Conservation (phyloP, 805 yeast genomes). For the Tetrapisispora namnaoensis region DNA sequence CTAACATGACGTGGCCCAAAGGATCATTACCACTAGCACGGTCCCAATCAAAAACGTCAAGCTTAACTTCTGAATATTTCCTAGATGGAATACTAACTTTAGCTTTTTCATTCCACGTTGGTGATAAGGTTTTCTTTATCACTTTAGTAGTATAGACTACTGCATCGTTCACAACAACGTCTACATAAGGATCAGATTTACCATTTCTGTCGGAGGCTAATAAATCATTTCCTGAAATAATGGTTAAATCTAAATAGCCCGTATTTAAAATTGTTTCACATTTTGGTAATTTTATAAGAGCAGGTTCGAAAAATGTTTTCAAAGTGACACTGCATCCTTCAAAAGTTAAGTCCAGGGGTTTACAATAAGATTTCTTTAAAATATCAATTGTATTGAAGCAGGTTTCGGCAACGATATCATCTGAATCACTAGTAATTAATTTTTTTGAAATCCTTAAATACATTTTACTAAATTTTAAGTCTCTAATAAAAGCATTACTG, state of each 20-base stretch:
- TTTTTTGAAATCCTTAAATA: constrained; percentile 49
- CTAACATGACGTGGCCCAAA: constrained; percentile 44
- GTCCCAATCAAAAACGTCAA: constrained; percentile 68
- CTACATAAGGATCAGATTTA: constrained; percentile 62
- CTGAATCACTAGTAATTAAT: constrained; percentile 36
- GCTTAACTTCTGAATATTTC: constrained; percentile 38
- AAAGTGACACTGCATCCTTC: constrained; percentile 35
- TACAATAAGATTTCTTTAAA: constrained; percentile 38
- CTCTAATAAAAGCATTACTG: constrained; percentile 59
- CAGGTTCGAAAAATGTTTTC: constrained; percentile 53
- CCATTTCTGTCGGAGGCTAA: constrained; percentile 61
- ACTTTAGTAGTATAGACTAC: constrained; percentile 49
- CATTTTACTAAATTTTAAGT: constrained; percentile 50
- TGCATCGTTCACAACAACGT: constrained; percentile 43
- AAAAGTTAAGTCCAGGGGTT: constrained; percentile 39
- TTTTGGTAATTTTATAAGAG: constrained; percentile 42
- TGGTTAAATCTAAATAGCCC: constrained; percentile 48
- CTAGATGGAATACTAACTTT: constrained; percentile 56
- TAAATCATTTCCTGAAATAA: constrained; percentile 46
- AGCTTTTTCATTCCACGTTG: constrained; percentile 65
- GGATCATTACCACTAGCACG: constrained; percentile 58
- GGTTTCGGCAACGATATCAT: constrained; percentile 44
- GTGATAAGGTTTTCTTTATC: constrained; percentile 57
- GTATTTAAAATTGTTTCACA: constrained; percentile 60
- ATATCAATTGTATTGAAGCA: constrained; percentile 43